These are phyloP conservation scores for Pestalotiopsis sp. DNA, from an alignment of 2,329 filamentous ascomycete species.

Conservation along the genomic window DNA sequence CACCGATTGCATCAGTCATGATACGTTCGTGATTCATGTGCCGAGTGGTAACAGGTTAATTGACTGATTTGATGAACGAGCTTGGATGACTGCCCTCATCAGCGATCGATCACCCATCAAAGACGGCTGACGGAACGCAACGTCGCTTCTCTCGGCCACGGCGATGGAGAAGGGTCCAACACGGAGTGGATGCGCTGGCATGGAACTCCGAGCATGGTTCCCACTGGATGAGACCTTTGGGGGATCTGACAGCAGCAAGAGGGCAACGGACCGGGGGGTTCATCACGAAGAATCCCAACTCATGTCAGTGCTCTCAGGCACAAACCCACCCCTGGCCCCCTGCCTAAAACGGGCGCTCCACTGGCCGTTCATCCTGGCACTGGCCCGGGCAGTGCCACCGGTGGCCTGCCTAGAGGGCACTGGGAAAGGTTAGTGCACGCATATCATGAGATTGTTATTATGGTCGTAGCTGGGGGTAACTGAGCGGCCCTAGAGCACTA, in stretches of 20 bases:
- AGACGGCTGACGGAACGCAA: neutral
- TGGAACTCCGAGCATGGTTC: neutral
- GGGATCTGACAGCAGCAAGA: neutral
- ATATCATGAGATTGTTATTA: neutral
- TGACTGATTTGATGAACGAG: neutral
- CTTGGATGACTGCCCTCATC: neutral
- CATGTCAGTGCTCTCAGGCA: constrained; percentile 6
- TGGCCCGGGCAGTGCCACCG: constrained; percentile 6
- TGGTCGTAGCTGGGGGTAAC: neutral
- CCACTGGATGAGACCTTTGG: neutral
- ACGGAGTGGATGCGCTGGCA: neutral
- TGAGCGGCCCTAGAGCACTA: neutral
- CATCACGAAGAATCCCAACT: constrained; percentile 5
- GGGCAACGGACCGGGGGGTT: neutral
- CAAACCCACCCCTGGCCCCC: neutral
- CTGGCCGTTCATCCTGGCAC: neutral
- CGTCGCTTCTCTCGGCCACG: constrained; percentile 1
- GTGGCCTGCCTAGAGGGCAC: neutral
- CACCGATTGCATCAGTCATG: neutral
- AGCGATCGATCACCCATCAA: too few relatives aligned
- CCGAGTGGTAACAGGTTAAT: neutral
- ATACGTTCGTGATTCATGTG: neutral
- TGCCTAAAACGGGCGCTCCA: neutral
- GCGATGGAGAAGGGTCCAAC: neutral
- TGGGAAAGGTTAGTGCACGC: constrained; percentile 9